These are phyloP conservation scores for Hymenoscyphus fructigenus DNA, from an alignment of 2,329 filamentous ascomycete genomes.

Conservation along the genomic window DNA sequence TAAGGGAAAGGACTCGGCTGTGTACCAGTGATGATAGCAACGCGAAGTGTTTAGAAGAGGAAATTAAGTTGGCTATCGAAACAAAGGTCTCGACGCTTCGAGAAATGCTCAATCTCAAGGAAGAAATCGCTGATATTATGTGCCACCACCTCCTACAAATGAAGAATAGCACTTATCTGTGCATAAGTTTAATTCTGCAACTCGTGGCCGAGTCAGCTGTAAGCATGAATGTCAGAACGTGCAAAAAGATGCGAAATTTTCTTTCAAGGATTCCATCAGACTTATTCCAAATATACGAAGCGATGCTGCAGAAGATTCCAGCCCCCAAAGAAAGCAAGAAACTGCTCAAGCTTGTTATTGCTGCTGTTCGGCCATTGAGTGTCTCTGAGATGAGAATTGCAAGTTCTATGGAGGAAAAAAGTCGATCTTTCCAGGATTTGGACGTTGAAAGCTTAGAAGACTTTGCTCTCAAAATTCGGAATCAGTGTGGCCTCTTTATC, in stretches of 20 bases:
- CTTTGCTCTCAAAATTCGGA: conserved; percentile 28
- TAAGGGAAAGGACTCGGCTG: too few species aligned
- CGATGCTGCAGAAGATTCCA: conserved; percentile 36
- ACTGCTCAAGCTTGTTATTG: conserved; percentile 40
- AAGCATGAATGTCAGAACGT: background rate
- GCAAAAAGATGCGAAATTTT: conserved; percentile 9
- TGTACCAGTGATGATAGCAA: conserved; percentile 37
- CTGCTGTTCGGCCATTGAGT: conserved; percentile 36
- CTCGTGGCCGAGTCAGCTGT: too few species aligned
- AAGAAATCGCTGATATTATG: conserved; percentile 4
- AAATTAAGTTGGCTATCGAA: conserved; percentile 38
- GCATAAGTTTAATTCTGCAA: too few species aligned
- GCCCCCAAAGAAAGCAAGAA: conserved; percentile 31
- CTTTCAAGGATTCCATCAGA: conserved; percentile 33
- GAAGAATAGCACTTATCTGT: too few species aligned
- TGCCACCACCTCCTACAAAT: conserved; percentile 4
- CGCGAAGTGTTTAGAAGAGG: conserved; percentile 37
- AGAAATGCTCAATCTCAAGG: conserved; percentile 1
- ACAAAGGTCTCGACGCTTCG: conserved; percentile 13
- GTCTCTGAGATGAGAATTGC: conserved; percentile 19
- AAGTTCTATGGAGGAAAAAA: background rate
- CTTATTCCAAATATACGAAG: conserved; percentile 38
- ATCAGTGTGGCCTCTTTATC: conserved; percentile 41
- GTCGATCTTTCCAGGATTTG: conserved; percentile 6
- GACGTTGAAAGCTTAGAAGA: conserved; percentile 20